A percentile compares a stretch with the other conserved stretches of the same genome.
Evolutionary conservation across 345 rosid species (phyloP).

Genomic region (Raphanus raphanistrum): DNA sequence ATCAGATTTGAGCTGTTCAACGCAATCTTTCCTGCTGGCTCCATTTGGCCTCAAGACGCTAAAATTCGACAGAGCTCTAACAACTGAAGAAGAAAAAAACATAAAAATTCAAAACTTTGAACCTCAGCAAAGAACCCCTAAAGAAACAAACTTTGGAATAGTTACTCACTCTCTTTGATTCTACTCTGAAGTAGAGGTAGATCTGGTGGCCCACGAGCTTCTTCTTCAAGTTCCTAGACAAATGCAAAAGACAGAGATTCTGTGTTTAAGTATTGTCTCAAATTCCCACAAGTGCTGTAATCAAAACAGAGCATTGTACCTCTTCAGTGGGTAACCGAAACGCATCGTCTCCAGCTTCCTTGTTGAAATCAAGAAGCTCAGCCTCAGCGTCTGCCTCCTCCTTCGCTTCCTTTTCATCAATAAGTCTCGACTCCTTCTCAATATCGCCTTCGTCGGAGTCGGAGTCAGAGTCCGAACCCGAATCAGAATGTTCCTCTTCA

Average conservation of each 20-base stretch:
- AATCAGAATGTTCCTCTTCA: conserved; percentile 45
- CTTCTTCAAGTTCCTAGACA: conserved; percentile 78
- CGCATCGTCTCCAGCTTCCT: conserved; percentile 58
- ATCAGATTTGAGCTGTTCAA: conserved; percentile 72
- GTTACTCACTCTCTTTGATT: conserved; percentile 73
- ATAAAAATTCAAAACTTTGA: background rate
- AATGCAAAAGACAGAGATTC: background rate
- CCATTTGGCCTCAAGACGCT: conserved; percentile 66
- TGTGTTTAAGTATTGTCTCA: background rate
- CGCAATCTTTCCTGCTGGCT: conserved; percentile 62
- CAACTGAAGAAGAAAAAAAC: conserved; percentile 49
- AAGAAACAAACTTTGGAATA: conserved; percentile 4
- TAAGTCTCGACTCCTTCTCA: conserved; percentile 48
- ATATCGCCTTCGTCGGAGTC: conserved; percentile 54
- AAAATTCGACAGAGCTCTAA: conserved; percentile 76
- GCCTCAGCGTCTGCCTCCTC: conserved; percentile 56
- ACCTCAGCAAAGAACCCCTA: no score
- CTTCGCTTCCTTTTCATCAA: conserved; percentile 50
- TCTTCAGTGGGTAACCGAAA: conserved; percentile 82
- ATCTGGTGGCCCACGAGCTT: conserved; percentile 72
- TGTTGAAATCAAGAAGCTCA: conserved; percentile 55
- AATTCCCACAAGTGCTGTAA: background rate
- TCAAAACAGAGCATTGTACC: conserved; percentile 42
- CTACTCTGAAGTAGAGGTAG: conserved; percentile 70
- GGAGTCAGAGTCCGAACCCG: conserved; percentile 36